A percentile compares a stretch with the other conserved stretches of the same genome.
phyloP scores from a whole-genome alignment of 2,329 filamentous ascomycete genomes.

The Fusarium nematophilum region DNA sequence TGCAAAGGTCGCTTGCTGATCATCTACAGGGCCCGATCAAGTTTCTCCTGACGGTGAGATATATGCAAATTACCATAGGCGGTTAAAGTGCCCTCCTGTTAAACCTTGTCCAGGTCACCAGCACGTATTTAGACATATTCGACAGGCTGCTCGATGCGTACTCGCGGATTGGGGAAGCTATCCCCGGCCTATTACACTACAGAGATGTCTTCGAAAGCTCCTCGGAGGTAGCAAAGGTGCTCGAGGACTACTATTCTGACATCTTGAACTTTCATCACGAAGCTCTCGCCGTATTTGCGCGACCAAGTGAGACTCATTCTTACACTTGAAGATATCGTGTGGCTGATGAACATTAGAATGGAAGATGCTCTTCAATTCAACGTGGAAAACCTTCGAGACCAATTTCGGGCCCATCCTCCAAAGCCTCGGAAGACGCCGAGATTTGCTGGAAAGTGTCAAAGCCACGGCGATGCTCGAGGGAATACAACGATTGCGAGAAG shows the following conservation, averaged over 20 bases:
- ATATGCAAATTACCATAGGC: no score
- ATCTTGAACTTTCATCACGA: slow-evolving; percentile 14
- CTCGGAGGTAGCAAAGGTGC: background rate
- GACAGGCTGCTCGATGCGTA: slow-evolving; percentile 16
- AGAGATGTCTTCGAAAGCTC: slow-evolving; percentile 1
- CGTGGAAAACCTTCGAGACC: slow-evolving; percentile 22
- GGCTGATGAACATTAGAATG: slow-evolving; percentile 3
- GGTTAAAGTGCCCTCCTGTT: no score
- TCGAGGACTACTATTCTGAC: slow-evolving; percentile 23
- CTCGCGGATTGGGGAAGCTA: slow-evolving; percentile 5
- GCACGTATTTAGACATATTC: background rate
- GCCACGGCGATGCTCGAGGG: background rate
- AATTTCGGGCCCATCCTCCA: slow-evolving; percentile 5
- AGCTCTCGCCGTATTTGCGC: slow-evolving; percentile 8
- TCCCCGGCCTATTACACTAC: slow-evolving; percentile 5
- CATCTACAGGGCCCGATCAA: slow-evolving; percentile 18
- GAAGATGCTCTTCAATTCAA: slow-evolving; percentile 3
- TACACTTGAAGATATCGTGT: background rate
- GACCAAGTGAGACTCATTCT: slow-evolving; percentile 2
- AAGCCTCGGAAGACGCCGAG: background rate
- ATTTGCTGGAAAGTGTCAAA: slow-evolving; percentile 8
- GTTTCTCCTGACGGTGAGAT: slow-evolving; percentile 9
- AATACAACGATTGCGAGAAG: background rate
- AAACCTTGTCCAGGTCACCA: background rate
- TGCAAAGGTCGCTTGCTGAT: background rate